These are phyloP conservation scores for Paecilomyces formosus DNA, from an alignment of 2,329 filamentous ascomycete species.

Conservation along the genomic window DNA sequence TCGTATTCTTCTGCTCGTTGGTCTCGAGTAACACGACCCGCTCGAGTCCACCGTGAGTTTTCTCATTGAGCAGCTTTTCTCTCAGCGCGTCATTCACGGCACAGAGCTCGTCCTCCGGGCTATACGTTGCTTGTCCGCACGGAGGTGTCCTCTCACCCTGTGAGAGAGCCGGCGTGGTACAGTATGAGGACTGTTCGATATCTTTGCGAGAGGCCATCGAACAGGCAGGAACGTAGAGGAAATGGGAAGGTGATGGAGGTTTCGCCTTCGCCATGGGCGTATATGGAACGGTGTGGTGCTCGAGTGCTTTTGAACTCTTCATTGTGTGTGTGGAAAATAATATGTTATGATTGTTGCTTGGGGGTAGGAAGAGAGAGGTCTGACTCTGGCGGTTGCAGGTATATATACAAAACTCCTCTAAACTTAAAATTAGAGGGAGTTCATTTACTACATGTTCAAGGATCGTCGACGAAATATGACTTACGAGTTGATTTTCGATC, in stretches of 20 bases:
- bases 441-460: too few relatives aligned
- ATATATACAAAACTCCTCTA: not conserved
- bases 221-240: not conserved
- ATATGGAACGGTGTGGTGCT: not conserved
- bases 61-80: not conserved
- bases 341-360: not conserved
- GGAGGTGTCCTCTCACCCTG: not conserved
- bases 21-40: not conserved
- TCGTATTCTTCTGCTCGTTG: not conserved
- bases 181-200: not conserved
- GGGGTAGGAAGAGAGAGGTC: not conserved
- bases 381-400: not conserved
- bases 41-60: not conserved
- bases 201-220: not conserved
- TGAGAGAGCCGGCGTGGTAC: not conserved
- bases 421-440: too few relatives aligned
- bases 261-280: not conserved
- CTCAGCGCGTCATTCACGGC: not conserved
- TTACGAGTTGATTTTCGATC: too few relatives aligned
- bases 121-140: not conserved
- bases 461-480: too few relatives aligned
- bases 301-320: not conserved
- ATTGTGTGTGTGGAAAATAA: not conserved
- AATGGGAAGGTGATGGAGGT: not conserved
- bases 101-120: not conserved